Conservation (phyloP, 75 land plant species). For the Selaginella moellendorffii region DNA sequence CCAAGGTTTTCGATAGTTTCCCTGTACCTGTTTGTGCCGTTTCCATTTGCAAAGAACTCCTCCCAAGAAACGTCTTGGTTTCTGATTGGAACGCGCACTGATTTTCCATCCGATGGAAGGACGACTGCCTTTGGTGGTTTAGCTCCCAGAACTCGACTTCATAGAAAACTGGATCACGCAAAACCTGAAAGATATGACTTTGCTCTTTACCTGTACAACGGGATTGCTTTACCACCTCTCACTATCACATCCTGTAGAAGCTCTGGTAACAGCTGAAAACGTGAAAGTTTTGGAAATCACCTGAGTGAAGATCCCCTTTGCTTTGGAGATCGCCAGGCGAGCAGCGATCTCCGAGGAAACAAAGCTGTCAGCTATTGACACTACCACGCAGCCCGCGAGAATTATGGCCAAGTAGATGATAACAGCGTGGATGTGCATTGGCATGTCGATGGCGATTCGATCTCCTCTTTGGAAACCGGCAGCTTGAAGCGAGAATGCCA, state of each 20-base stretch:
- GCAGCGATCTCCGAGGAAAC: conserved; percentile 70
- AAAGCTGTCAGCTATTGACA: conserved; percentile 93
- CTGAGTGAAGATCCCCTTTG: conserved; percentile 92
- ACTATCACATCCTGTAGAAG: conserved; percentile 56
- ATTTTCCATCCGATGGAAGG: conserved; percentile 43
- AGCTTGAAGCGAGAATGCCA: conserved; percentile 74
- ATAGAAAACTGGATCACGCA: neutral
- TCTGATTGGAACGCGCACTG: conserved; percentile 37
- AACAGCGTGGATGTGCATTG: conserved; percentile 74
- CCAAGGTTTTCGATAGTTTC: no score
- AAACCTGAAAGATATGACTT: neutral
- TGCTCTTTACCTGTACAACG: conserved; percentile 59
- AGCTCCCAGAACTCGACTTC: conserved; percentile 69
- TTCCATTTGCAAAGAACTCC: conserved; percentile 36
- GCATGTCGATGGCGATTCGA: conserved; percentile 85
- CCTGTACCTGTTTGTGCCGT: conserved; percentile 41
- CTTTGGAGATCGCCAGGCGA: conserved; percentile 57
- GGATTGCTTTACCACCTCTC: conserved; percentile 58
- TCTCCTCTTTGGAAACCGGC: conserved; percentile 61
- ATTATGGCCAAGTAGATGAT: conserved; percentile 68
- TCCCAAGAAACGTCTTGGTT: conserved; percentile 65
- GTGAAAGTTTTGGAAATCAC: conserved; percentile 28
- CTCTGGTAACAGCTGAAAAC: no score
- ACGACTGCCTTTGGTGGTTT: conserved; percentile 51
- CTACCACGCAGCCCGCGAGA: conserved; percentile 71